Evolutionary conservation across 2,329 filamentous ascomycete genomes (phyloP), one percentile per base, ranked within the genome.

Genomic region (Colletotrichum sojae): DNA sequence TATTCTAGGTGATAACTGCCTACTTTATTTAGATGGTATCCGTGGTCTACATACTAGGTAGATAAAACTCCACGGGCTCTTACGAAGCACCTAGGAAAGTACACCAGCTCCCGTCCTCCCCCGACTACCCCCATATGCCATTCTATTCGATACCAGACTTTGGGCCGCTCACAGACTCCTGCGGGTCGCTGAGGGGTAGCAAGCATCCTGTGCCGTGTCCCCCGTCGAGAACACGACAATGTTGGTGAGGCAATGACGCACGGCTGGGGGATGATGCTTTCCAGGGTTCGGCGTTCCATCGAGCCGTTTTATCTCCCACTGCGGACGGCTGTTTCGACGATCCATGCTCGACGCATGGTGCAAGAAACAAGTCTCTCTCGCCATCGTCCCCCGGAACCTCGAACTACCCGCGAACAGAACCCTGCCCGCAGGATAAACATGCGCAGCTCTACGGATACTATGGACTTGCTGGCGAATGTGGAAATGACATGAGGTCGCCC

Each of bases 71-170:
- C 22, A 4, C 4, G 22, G 22, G 22, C 22, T 25, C 22, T 25
- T 25, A 25, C 22, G 5, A 25, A 25, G 22, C 22, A 25, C 22
- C 31, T 36, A 36, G 31, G 27, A 9, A 31, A 10, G 31, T n/a
- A n/a, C n/a, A n/a, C n/a, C n/a, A n/a, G n/a, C n/a, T n/a, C n/a
- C n/a, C n/a, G n/a, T n/a, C n/a, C n/a, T 67, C 58, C 54, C 52
- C 53, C 53, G 59, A 67, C 31, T 18, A 48, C 40, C 51, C 46
- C 53, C 22, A 20, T 53, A 31, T n/a, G n/a, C 22, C 31, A 20
- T 66, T n/a, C 49, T 45, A 69, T 69, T 69, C 49, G 66, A 60
- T 59, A 69, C 66, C 66, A 60, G 25, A 66, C 31, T 27, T 48
- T 3, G 36, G 2, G 20, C 13, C n/a, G 22, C 59, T 36, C 8